phyloP scores from a whole-genome alignment of 2,329 filamentous ascomycete species.

The Colletotrichum tofieldiae region DNA sequence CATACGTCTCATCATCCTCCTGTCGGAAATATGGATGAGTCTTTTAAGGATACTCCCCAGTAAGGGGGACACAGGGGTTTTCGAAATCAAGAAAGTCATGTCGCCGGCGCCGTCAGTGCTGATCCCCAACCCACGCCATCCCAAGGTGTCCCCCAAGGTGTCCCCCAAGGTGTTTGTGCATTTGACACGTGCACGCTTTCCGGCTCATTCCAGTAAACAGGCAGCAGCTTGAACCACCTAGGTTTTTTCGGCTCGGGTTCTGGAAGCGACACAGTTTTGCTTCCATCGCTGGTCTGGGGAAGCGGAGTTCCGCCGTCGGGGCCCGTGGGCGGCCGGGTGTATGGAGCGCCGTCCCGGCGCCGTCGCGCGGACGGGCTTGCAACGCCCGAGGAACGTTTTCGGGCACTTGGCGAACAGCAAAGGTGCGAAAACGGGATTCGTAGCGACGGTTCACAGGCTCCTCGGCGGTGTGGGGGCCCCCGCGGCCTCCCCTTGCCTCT shows the following conservation, averaged over 20 bases:
- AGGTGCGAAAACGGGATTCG: too few relatives aligned
- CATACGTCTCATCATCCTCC: neutral
- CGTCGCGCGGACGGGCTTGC: too few relatives aligned
- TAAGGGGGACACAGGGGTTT: neutral
- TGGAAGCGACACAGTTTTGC: too few relatives aligned
- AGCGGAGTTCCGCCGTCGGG: neutral
- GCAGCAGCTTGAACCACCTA: neutral
- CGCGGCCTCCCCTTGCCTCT: neutral
- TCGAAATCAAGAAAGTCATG: conserved; percentile 1
- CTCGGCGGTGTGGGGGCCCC: neutral
- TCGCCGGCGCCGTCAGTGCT: neutral
- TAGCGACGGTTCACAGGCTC: neutral
- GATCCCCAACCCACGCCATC: neutral
- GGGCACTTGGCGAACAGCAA: too few relatives aligned
- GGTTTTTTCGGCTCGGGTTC: too few relatives aligned
- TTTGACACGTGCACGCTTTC: neutral
- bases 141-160: too few relatives aligned
- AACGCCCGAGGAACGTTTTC: too few relatives aligned
- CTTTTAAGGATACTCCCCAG: too few relatives aligned
- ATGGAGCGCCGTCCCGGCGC: too few relatives aligned
- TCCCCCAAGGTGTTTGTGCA: too few relatives aligned
- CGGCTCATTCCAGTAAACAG: neutral
- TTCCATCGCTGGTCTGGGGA: neutral
- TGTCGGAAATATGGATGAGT: rapidly evolving
- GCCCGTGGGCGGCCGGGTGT: too few relatives aligned